Conservation (phyloP, 2,329 filamentous ascomycete species). For the Talaromyces sp. region DNA sequence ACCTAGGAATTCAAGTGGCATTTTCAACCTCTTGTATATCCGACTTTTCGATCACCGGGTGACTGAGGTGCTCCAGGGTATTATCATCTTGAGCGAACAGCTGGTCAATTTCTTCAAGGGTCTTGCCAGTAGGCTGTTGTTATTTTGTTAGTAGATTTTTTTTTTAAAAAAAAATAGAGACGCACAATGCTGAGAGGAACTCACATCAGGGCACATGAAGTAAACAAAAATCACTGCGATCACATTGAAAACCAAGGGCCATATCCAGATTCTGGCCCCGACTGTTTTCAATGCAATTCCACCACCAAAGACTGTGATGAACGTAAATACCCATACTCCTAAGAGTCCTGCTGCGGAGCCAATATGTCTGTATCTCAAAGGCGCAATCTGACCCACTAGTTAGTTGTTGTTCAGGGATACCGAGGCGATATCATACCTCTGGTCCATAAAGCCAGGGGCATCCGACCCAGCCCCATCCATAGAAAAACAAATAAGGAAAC, state of each 20-base stretch:
- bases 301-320: constrained; percentile 10
- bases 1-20: too few species aligned
- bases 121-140: too few species aligned
- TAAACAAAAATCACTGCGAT: constrained; percentile 8
- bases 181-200: background rate
- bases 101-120: too few species aligned
- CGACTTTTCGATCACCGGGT: too few species aligned
- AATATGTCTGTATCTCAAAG: constrained; percentile 13
- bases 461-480: constrained; percentile 19
- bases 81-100: too few species aligned
- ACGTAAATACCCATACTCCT: constrained; percentile 9
- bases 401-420: too few species aligned
- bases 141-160: too few species aligned
- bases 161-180: background rate
- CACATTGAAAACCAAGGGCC: constrained; percentile 8
- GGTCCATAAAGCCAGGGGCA: constrained; percentile 14
- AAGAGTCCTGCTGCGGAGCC: constrained; percentile 4
- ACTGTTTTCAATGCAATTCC: constrained; percentile 8
- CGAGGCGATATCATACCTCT: constrained; percentile 1
- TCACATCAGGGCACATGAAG: constrained; percentile 19
- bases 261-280: constrained; percentile 7
- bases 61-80: too few species aligned
- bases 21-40: too few species aligned
- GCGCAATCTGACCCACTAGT: constrained; percentile 18
- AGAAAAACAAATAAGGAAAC: constrained; percentile 16